A percentile compares a stretch with the other conserved stretches of the same genome.
phyloP scores from a whole-genome alignment of 768 basidiomycete species.

The Crassisporium funariophilum region DNA sequence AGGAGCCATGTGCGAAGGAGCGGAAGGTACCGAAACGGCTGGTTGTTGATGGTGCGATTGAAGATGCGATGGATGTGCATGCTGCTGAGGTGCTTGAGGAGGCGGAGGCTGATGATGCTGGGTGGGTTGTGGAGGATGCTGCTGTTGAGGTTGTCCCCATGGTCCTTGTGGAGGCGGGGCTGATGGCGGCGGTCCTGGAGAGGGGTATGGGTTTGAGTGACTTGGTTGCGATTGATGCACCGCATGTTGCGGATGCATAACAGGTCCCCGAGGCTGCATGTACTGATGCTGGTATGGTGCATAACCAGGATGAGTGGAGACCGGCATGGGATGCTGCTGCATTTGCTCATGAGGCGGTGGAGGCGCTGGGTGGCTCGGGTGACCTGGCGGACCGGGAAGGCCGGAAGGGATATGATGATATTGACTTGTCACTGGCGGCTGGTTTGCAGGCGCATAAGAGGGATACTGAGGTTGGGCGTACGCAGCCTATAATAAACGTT shows the following conservation, averaged over 20 bases:
- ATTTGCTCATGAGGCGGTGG: slow-evolving; percentile 45
- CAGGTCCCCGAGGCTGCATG: slow-evolving; percentile 31
- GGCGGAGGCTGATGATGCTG: slow-evolving; percentile 29
- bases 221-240: slow-evolving; percentile 36
- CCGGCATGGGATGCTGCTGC: slow-evolving; percentile 40
- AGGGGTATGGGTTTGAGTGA: slow-evolving; percentile 48
- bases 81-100: slow-evolving; percentile 22
- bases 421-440: slow-evolving; percentile 32
- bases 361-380: slow-evolving; percentile 28
- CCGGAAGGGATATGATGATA: slow-evolving; percentile 33
- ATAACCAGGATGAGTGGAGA: slow-evolving; percentile 39
- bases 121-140: slow-evolving; percentile 31
- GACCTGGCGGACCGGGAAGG: slow-evolving; percentile 25
- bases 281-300: slow-evolving; percentile 27
- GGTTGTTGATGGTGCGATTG: slow-evolving; percentile 25
- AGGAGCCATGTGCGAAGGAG: slow-evolving; percentile 2
- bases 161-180: slow-evolving; percentile 42
- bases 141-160: slow-evolving; percentile 37
- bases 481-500: slow-evolving; percentile 3
- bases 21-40: slow-evolving; percentile 15
- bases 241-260: slow-evolving; percentile 34
- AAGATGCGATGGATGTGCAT: slow-evolving; percentile 21
- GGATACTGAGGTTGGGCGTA: slow-evolving; percentile 24
- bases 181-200: slow-evolving; percentile 41
- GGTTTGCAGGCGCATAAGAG: slow-evolving; percentile 38